Evolutionary conservation across 805 yeast species (phyloP).

Genomic region (Saccharomyces paradoxus): DNA sequence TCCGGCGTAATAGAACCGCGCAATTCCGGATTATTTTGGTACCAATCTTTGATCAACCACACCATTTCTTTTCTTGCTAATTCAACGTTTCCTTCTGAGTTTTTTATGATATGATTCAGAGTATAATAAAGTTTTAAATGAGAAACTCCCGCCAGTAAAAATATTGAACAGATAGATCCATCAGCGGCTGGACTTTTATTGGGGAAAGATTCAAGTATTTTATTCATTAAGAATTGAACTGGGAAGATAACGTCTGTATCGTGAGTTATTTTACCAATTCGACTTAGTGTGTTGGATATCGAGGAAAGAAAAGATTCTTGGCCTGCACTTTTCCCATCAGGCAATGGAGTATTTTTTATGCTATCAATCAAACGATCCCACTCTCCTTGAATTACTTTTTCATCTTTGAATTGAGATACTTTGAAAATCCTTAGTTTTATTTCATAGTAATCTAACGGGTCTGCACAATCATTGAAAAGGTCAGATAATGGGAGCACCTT

Average conservation of each 20-base stretch:
- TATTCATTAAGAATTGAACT: conserved; percentile 56
- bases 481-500: conserved; percentile 62
- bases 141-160: conserved; percentile 51
- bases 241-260: conserved; percentile 73
- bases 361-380: conserved; percentile 66
- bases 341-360: conserved; percentile 22
- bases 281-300: conserved; percentile 29
- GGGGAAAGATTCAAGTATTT: conserved; percentile 48
- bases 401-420: conserved; percentile 70
- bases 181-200: conserved; percentile 32
- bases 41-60: conserved; percentile 59
- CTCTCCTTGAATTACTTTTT: conserved; percentile 67
- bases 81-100: conserved; percentile 43
- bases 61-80: conserved; percentile 49
- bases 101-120: conserved; percentile 51
- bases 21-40: conserved; percentile 48
- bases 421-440: conserved; percentile 68
- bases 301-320: conserved; percentile 27
- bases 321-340: conserved; percentile 15
- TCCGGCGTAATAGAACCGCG: conserved; percentile 44
- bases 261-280: conserved; percentile 52
- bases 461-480: conserved; percentile 73
- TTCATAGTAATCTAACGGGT: conserved; percentile 76
- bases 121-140: conserved; percentile 55
- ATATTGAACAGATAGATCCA: conserved; percentile 52